Evolutionary conservation across 176 grass and related monocot genomes (phyloP).

Genomic region (Phoenix dactylifera): DNA sequence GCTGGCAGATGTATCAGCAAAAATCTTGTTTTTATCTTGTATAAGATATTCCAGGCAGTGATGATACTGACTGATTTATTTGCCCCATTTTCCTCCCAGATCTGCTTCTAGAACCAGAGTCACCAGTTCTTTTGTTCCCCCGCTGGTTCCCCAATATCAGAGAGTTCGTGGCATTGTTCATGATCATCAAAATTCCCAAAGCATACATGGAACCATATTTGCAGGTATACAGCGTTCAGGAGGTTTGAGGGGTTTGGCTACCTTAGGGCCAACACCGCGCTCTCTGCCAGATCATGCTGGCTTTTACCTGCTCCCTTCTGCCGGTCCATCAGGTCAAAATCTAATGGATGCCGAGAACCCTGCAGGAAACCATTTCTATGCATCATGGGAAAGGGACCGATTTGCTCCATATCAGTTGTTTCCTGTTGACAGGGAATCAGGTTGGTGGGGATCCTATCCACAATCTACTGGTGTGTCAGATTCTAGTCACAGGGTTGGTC

Average conservation of each 20-base stretch:
- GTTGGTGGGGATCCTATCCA: constrained; percentile 52
- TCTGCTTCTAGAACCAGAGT: constrained; percentile 58
- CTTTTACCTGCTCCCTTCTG: constrained; percentile 49
- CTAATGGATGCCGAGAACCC: constrained; percentile 44
- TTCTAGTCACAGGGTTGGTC: constrained; percentile 29
- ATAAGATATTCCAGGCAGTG: neutral
- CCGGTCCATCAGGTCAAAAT: constrained; percentile 39
- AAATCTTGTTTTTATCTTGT: neutral
- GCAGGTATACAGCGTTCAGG: constrained; percentile 33
- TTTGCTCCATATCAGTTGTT: constrained; percentile 55
- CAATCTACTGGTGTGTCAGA: constrained; percentile 33
- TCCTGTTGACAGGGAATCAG: constrained; percentile 48
- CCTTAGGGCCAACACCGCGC: constrained; percentile 24
- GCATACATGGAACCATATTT: constrained; percentile 16
- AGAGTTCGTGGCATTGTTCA: constrained; percentile 46
- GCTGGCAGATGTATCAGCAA: neutral
- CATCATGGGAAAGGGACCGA: constrained; percentile 69
- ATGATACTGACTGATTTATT: neutral
- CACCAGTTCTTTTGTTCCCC: constrained; percentile 38
- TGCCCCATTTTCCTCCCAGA: constrained; percentile 32
- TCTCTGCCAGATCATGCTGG: constrained; percentile 31
- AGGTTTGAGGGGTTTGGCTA: constrained; percentile 27
- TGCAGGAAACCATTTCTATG: constrained; percentile 54
- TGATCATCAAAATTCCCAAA: constrained; percentile 42
- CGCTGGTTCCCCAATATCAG: constrained; percentile 53